phyloP scores from a whole-genome alignment of 2,329 filamentous ascomycete genomes.

The Penicillium sp. region DNA sequence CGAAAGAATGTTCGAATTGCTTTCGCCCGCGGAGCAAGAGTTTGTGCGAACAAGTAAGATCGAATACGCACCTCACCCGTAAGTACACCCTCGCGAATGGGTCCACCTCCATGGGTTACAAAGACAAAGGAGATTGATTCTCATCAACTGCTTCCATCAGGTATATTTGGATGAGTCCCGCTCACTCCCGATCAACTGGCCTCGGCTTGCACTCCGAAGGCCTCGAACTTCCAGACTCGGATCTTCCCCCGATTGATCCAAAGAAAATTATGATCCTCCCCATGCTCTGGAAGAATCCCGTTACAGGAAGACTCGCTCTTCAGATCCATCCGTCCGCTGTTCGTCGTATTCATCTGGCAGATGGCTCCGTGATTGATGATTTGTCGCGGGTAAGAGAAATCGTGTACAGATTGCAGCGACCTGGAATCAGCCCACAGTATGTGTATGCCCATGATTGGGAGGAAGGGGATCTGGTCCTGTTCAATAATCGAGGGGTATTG shows the following conservation, averaged over 20 bases:
- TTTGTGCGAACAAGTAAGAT: slow-evolving; percentile 62
- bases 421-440: slow-evolving; percentile 60
- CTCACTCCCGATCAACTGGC: slow-evolving; percentile 61
- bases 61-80: slow-evolving; percentile 73
- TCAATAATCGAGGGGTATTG: slow-evolving; percentile 69
- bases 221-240: slow-evolving; percentile 53
- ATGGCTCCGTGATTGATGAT: slow-evolving; percentile 65
- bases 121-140: no score
- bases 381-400: slow-evolving; percentile 59
- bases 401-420: slow-evolving; percentile 66
- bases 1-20: slow-evolving; percentile 62
- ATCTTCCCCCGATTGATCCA: slow-evolving; percentile 61
- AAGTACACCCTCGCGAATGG: slow-evolving; percentile 1
- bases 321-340: slow-evolving; percentile 70
- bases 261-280: slow-evolving; percentile 65
- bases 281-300: slow-evolving; percentile 71
- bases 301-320: slow-evolving; percentile 61
- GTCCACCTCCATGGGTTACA: background rate
- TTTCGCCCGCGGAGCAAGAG: slow-evolving; percentile 60
- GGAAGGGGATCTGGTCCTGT: slow-evolving; percentile 68
- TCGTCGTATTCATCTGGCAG: slow-evolving; percentile 59
- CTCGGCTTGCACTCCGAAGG: slow-evolving; percentile 65
- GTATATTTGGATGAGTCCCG: slow-evolving; percentile 70
- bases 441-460: slow-evolving; percentile 74
- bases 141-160: slow-evolving; percentile 5